These are phyloP conservation scores for Agaricus subrufescens DNA, from an alignment of 768 basidiomycete genomes.

Conservation along the genomic window DNA sequence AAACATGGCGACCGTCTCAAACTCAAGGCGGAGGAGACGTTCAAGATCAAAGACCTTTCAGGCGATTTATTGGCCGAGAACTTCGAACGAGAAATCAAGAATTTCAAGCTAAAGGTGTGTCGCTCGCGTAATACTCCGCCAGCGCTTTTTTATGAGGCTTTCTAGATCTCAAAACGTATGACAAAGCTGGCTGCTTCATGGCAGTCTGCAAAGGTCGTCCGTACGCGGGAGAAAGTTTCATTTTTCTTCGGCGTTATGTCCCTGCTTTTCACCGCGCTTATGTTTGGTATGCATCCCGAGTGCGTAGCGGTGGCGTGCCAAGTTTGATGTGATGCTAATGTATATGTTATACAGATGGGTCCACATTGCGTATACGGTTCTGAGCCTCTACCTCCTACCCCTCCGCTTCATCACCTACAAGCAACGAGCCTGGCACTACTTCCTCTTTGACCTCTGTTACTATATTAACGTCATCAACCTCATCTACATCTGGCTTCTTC, in stretches of 20 bases:
- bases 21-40: conserved; percentile 74
- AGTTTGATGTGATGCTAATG: conserved; percentile 2
- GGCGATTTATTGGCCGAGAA: conserved; percentile 16
- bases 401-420: conserved; percentile 85
- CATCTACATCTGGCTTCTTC: conserved; percentile 88
- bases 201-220: conserved; percentile 88
- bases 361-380: conserved; percentile 81
- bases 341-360: conserved; percentile 59
- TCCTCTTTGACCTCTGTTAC: conserved; percentile 91
- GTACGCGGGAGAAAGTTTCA: conserved; percentile 78
- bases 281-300: conserved; percentile 88
- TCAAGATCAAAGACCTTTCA: conserved; percentile 57
- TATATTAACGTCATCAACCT: conserved; percentile 90
- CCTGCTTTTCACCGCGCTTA: conserved; percentile 74
- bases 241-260: conserved; percentile 96
- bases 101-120: conserved; percentile 78
- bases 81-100: conserved; percentile 34
- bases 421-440: conserved; percentile 91
- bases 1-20: conserved; percentile 85
- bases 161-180: conserved; percentile 76
- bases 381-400: conserved; percentile 75
- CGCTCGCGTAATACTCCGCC: conserved; percentile 6
- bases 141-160: neutral
- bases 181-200: conserved; percentile 75
- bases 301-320: conserved; percentile 33